Evolutionary conservation across 2,329 filamentous ascomycete species (phyloP), one percentile per base, ranked within the genome.

Genomic region (Ophiostoma piceae): DNA sequence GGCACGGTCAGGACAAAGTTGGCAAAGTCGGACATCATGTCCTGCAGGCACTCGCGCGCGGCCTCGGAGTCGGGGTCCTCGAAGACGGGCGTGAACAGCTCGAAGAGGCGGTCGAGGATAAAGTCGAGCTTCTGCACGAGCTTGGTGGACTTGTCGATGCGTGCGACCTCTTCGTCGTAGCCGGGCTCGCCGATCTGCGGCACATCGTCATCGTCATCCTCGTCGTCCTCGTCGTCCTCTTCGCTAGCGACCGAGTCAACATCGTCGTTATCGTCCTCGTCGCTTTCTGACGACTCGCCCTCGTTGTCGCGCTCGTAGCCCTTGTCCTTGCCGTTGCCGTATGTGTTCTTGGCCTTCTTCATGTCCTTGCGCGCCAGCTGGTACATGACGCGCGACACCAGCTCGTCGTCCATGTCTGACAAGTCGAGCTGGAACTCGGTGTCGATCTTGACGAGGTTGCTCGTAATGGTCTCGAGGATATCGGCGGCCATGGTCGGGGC

Each of bases 371-470:
- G 32, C 60, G 79, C 77, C 22, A 85, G 78, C 67, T 83, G 86
- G 76, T 84, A 83, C 67, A 91, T 84, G 22, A 94, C 86, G 68
- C 88, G 87, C 32, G 93, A 88, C 69, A 92, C 91, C 11, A 92
- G 84, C 69, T 96, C 92, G 73, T 98, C 94, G 72, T 97, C 94
- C 72, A 97, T 82, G 75, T 98, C 94, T 73, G 98, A 93, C 75
- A 98, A 82, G 76, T 98, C 94, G 67, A 94, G 87, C 79, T 97
- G 94, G 79, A 98, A 95, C 77, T 97, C 92, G 0, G 96, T 92
- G 77, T 99, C 95, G 71, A 98, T 92, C 79, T 95, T 95, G 76
- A 98, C 92, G 8, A 98, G 84, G 72, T 92, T 89, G 74, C 94
- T 91, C 60, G 93, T 90, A 66, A 98, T 90, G 14, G 96, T 82